Base-by-base conservation (phyloP, 768 basidiomycete species). In the Mycena crocata region DNA sequence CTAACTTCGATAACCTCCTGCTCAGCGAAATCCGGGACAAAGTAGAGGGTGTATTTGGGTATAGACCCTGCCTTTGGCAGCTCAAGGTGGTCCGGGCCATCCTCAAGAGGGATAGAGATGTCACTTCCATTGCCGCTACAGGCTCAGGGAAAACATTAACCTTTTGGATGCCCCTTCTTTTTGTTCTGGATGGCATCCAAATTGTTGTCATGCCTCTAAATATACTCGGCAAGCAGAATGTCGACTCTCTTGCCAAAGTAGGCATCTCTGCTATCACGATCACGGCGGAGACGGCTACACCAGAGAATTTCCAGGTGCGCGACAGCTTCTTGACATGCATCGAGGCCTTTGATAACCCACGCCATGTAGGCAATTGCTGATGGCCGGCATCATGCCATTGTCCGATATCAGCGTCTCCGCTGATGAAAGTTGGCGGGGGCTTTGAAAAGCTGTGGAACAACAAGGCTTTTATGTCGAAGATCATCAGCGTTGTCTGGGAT, bases 121-220 rank as follows among this genome's bases (percentile, higher is more conserved):
- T 58, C 5, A 32, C 32, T 12, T 58, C 57, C 24, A 58, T 58
- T 4, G 57, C 57, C 19, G 57, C 57, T 10, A 59, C 57, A 0
- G 57, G 57, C 8, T 59, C 57, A 1, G 45, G 54, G 14, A 59
- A 59, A 24, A 59, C 57, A 1, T 44, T 59, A 21, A 59, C 57
- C 24, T 59, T 59, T 21, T 59, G 57, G 46, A 59, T 59, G 45
- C 57, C 59, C 5, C 49, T 61, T 51, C 59, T 61, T 31, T 56
- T 56, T 37, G 40, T 56, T 31, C 55, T 40, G 9, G 28, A 56
- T 12, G 55, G 55, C 15, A 56, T 56, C 40, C 55, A 56, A 21
- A 56, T 56, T 15, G 55, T 56, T 21, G 55, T 56, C 2, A 56
- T 40, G 3, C 55, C 55, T 1, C 40, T 56, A 13, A 56, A 56